Evolutionary conservation across 257 asterid genomes (phyloP).

Genomic region (Penstemon davidsonii): DNA sequence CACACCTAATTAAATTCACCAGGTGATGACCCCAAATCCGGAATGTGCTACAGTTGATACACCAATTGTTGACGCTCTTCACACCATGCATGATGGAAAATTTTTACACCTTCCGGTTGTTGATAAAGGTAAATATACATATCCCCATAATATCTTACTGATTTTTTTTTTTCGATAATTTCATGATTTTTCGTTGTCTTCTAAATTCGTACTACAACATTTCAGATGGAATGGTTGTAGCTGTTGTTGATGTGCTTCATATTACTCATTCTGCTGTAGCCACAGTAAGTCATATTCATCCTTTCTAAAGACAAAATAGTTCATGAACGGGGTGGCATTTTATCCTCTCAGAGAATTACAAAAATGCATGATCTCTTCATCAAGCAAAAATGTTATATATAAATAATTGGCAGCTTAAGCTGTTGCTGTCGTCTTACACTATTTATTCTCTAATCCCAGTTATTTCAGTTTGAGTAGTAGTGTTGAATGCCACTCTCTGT

Average conservation of each 20-base stretch:
- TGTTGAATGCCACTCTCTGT: no score
- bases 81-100: constrained; percentile 90
- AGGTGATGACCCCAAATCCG: constrained; percentile 97
- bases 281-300: constrained; percentile 58
- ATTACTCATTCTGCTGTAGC: constrained; percentile 92
- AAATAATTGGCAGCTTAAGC: background rate
- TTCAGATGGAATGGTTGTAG: constrained; percentile 77
- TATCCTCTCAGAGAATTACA: no score
- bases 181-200: constrained; percentile 2
- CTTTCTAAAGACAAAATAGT: background rate
- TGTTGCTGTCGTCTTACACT: background rate
- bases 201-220: no score
- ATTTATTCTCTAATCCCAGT: constrained; percentile 10
- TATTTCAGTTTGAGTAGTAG: background rate
- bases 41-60: constrained; percentile 88
- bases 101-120: constrained; percentile 91
- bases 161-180: background rate
- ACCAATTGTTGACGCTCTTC: constrained; percentile 94
- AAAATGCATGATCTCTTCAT: background rate
- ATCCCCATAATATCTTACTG: no score
- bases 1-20: constrained; percentile 16
- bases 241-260: constrained; percentile 90
- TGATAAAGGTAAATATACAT: constrained; percentile 62
- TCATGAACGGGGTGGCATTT: no score
- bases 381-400: background rate